Evolutionary conservation across 306 rosid species (phyloP).

Genomic region (Benincasa hispida): DNA sequence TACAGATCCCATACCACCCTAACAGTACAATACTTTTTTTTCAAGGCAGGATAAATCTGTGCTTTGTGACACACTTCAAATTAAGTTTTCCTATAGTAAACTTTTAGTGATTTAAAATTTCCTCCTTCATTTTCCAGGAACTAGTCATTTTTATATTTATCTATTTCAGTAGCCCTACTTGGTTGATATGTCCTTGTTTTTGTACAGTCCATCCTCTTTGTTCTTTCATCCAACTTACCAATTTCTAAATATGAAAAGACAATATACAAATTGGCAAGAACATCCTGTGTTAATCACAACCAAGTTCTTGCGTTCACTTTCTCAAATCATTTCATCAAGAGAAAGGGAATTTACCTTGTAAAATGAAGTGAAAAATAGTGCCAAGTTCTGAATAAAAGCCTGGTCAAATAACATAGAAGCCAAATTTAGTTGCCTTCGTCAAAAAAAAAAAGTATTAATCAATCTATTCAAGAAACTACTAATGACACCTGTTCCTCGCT

Average conservation of each 20-base stretch:
- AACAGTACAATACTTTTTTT: background rate
- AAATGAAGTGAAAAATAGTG: slow-evolving; percentile 86
- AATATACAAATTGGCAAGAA: background rate
- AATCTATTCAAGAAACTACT: background rate
- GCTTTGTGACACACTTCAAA: background rate
- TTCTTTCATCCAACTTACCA: background rate
- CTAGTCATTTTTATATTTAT: background rate
- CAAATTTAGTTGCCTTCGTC: slow-evolving; percentile 2
- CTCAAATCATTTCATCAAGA: background rate
- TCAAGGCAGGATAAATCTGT: background rate
- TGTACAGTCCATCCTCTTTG: background rate
- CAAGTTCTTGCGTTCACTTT: background rate
- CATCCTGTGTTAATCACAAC: background rate
- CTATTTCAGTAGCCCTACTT: background rate
- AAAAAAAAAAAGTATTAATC: background rate
- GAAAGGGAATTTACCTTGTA: slow-evolving; percentile 42
- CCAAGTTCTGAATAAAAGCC: slow-evolving; percentile 95
- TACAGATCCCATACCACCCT: background rate
- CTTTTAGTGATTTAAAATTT: background rate
- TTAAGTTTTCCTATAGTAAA: too few relatives aligned
- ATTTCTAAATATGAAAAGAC: background rate
- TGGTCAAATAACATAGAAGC: slow-evolving; percentile 15
- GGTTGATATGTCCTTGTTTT: background rate
- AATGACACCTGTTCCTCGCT: slow-evolving; percentile 70
- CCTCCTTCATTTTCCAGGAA: background rate